Percentiles rank a stretch among this genome's conserved stretches.
These are phyloP conservation scores for Trifolium dubium DNA, from an alignment of 306 rosid species.

Conservation along the genomic window DNA sequence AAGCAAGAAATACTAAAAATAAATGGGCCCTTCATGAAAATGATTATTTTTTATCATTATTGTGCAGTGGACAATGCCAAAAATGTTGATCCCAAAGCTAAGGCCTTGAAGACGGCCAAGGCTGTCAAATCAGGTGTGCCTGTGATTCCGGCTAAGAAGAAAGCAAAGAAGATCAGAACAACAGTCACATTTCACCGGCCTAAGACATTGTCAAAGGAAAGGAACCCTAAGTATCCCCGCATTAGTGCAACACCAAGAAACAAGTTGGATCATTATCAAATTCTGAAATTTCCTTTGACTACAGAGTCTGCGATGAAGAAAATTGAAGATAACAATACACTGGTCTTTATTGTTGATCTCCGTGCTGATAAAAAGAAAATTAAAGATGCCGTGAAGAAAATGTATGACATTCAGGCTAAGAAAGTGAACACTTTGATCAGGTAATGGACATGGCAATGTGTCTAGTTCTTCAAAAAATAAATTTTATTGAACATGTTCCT, in stretches of 20 bases:
- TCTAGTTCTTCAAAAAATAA: not conserved
- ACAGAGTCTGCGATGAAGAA: constrained; percentile 95
- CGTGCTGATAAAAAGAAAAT: constrained; percentile 90
- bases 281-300: constrained; percentile 77
- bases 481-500: not conserved
- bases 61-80: constrained; percentile 58
- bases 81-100: constrained; percentile 78
- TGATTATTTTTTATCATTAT: not conserved
- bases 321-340: constrained; percentile 90
- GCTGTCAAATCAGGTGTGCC: constrained; percentile 80
- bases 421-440: constrained; percentile 95
- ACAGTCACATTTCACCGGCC: constrained; percentile 89
- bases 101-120: constrained; percentile 92
- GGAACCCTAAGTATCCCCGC: constrained; percentile 87
- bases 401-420: constrained; percentile 92
- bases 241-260: constrained; percentile 85
- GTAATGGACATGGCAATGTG: constrained; percentile 40
- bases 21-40: not conserved
- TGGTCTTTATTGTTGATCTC: constrained; percentile 81
- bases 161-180: constrained; percentile 82
- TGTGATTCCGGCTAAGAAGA: constrained; percentile 60
- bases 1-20: no score
- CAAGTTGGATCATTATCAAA: constrained; percentile 90
- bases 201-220: constrained; percentile 71
- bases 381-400: constrained; percentile 86